Base-by-base conservation (phyloP, 2,329 filamentous ascomycete species). In the Mycosphaerella arachidis region DNA sequence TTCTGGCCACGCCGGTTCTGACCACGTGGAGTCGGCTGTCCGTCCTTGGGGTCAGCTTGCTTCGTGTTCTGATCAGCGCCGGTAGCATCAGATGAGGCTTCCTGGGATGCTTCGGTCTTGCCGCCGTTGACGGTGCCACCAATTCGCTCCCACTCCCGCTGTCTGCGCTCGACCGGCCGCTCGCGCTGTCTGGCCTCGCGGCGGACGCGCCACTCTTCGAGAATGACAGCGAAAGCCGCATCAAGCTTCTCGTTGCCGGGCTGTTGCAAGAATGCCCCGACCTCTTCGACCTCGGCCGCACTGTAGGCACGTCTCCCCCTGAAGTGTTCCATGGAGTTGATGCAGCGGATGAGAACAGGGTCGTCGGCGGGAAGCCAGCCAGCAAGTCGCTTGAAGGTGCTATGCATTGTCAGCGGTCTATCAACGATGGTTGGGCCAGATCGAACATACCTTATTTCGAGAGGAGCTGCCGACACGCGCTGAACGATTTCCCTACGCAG, bases 311-410 rank as follows among this genome's bases (percentile, higher is more conserved):
- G 31, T 10, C 51, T 48, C 29, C 48, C n/a, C 10, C 48, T 24
- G 30, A 48, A 33, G n/a, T 61, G 29, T n/a, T 56, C 37, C 8
- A 57, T 33, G 3, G 61, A 56, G 24, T 65, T 67, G 46, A 66
- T 61, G 43, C 59, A 48, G 57, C 66, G 60, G 18, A 35, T 59
- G 48, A 67, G n/a, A n/a, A 62, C 31, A 1, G 54, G n/a, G n/a
- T 66, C 56, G 2, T 53, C 51, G 16, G 57, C 18, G 1, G 64
- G 66, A 5, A 67, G 31, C 55, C 48, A 63, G 29, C 60, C 30
- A 40, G 53, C 16, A 4, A 43, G 40, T 7, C 13, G 40, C 40
- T 43, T 43, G 40, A 43, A 43, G n/a, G 40, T 18, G n/a, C 40
- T 43, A 18, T n/a, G 13, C 7, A 43, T 18, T n/a, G n/a, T 43